Conservation (phyloP, 352 stramenopile genomes). For the Peronospora belbahrii region DNA sequence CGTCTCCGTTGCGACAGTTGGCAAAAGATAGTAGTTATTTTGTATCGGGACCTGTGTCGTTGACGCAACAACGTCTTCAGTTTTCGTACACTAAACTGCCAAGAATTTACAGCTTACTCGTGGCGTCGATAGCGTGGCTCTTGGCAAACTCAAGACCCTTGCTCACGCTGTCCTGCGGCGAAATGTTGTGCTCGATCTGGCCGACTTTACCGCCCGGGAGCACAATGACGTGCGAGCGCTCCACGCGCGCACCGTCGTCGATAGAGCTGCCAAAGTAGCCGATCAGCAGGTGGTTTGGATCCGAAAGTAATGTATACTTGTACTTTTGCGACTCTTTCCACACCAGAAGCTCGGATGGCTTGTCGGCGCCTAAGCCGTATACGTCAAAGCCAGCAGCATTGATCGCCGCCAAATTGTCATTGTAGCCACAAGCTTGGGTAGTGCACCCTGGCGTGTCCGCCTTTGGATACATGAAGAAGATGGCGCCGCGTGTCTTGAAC, state of each 20-base stretch:
- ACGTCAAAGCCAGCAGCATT: slow-evolving; percentile 71
- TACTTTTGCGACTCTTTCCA: slow-evolving; percentile 81
- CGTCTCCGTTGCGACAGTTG: slow-evolving; percentile 2
- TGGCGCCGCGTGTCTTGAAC: slow-evolving; percentile 61
- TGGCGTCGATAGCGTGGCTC: slow-evolving; percentile 17
- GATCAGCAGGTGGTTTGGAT: slow-evolving; percentile 73
- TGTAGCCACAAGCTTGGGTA: slow-evolving; percentile 77
- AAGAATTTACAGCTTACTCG: slow-evolving; percentile 31
- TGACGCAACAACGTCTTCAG: slow-evolving; percentile 1
- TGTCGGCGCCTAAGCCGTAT: slow-evolving; percentile 71
- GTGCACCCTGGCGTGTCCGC: slow-evolving; percentile 81
- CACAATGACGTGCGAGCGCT: slow-evolving; percentile 82
- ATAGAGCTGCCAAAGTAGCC: slow-evolving; percentile 70
- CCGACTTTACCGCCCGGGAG: slow-evolving; percentile 65
- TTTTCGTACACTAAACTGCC: slow-evolving; percentile 12
- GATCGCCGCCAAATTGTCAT: slow-evolving; percentile 73
- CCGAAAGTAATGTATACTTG: slow-evolving; percentile 73
- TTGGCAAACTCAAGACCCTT: slow-evolving; percentile 67
- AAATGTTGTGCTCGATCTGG: slow-evolving; percentile 64
- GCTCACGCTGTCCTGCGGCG: slow-evolving; percentile 72
- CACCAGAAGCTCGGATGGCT: slow-evolving; percentile 48
- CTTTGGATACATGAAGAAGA: slow-evolving; percentile 88
- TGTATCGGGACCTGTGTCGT: not conserved
- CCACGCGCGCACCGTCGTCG: slow-evolving; percentile 46
- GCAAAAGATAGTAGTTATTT: slow-evolving; percentile 14